These are phyloP conservation scores for Vigna mungo DNA, from an alignment of 306 rosid genomes.

Conservation along the genomic window DNA sequence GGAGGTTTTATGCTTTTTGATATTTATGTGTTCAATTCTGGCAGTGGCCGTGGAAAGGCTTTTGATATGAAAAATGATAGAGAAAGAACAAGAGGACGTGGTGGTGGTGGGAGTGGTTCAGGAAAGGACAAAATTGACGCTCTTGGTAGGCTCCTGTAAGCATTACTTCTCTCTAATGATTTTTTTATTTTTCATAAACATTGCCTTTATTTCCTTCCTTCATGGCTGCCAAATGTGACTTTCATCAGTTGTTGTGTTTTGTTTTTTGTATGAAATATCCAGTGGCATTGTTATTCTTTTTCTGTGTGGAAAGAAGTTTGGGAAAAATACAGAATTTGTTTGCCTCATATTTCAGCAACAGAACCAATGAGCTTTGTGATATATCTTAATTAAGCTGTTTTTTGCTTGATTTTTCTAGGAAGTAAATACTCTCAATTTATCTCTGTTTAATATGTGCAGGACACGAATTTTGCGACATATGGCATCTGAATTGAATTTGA, in stretches of 20 bases:
- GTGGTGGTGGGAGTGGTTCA: constrained; percentile 51
- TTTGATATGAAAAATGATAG: constrained; percentile 27
- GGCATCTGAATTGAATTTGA: constrained; percentile 84
- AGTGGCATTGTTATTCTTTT: not conserved
- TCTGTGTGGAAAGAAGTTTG: constrained; percentile 9
- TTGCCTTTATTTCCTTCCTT: constrained; percentile 1
- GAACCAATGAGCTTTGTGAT: constrained; percentile 1
- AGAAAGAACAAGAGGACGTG: constrained; percentile 63
- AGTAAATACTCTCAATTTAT: constrained; percentile 18
- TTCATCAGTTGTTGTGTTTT: not conserved
- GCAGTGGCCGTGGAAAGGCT: constrained; percentile 51
- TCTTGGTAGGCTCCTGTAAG: constrained; percentile 96
- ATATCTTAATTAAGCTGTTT: constrained; percentile 3
- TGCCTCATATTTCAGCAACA: not conserved
- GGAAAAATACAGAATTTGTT: not conserved
- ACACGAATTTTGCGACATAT: constrained; percentile 88
- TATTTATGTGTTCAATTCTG: constrained; percentile 52
- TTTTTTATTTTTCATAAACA: not conserved
- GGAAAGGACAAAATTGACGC: constrained; percentile 90
- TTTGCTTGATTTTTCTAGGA: constrained; percentile 12
- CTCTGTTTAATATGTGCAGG: constrained; percentile 52
- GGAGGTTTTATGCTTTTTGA: constrained; percentile 20
- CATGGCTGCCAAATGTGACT: not conserved
- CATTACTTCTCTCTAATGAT: not conserved
- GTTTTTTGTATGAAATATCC: not conserved